Base-by-base conservation (phyloP, 768 basidiomycete genomes). In the Cyathus striatus region DNA sequence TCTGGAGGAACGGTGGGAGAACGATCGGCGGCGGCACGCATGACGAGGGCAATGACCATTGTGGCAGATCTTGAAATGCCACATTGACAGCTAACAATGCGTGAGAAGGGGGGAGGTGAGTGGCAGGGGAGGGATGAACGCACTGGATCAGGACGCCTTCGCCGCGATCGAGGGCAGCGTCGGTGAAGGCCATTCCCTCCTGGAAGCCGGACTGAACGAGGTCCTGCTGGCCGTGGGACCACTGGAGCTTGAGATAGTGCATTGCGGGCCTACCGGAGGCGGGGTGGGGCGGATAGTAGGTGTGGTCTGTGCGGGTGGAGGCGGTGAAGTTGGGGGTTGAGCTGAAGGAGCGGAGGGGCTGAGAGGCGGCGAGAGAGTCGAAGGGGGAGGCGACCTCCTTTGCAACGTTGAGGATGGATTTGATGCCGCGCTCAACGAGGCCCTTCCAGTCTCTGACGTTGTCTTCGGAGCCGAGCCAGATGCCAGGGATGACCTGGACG, bases 141-240 rank as follows among this genome's bases (percentile, higher is more conserved):
- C 60, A 92, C 90, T 92, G 90, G 43, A 92, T 79, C 47, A 92
- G 73, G 44, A 92, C 78, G 48, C 87, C 86, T 47, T 89, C 87
- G 42, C 81, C 81, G 51, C 86, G 81, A 42, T 75, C 70, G 42
- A 90, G 62, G 37, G 87, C 83, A 24, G 78, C 76, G 59, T 93
- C 91, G 44, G 86, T 76, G 49, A 92, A 94, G 16, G 75, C 62
- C 79, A 93, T 90, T 4, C 85, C 92, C 6, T 70, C 74, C 40
- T 79, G 78, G 63, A 93, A 91, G 38, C 90, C 90, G 30, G 78
- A 65, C 2, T 79, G 63, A 50, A 91, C 89, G 27, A 95, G 78
- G 59, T 95, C 86, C 43, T 86, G 75, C 64, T 94, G 89, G n/a
- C 92, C 92, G 58, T 95, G 92, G 18, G 90, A 92, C 93, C 92